Conservation (phyloP, 352 stramenopile species). For the Lagenidium giganteum region DNA sequence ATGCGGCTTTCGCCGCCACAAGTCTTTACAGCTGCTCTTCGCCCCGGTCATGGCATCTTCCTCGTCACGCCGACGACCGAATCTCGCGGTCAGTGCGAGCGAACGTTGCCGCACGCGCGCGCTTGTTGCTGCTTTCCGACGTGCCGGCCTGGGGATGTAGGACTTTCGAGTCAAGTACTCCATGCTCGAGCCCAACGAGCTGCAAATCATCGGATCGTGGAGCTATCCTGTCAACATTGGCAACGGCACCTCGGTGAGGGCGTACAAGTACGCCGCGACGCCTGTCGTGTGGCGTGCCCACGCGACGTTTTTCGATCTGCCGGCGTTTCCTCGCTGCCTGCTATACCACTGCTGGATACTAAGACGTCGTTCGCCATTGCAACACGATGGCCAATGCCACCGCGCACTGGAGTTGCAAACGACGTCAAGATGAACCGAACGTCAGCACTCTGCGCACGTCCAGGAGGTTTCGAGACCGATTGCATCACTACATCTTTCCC, state of each 20-base stretch:
- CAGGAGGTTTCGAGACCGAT: slow-evolving; percentile 6
- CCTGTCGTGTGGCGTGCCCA: slow-evolving; percentile 9
- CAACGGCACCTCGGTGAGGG: slow-evolving; percentile 6
- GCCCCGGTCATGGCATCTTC: no score
- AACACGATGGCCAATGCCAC: slow-evolving; percentile 3
- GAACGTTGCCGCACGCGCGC: no score
- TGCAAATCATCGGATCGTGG: slow-evolving; percentile 5
- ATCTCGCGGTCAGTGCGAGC: no score
- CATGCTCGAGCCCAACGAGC: neutral
- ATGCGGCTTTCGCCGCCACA: no score
- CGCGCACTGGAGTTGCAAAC: no score
- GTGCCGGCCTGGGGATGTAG: slow-evolving; percentile 6
- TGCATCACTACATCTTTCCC: slow-evolving; percentile 18
- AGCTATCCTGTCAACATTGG: slow-evolving; percentile 1
- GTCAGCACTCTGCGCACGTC: slow-evolving; percentile 3
- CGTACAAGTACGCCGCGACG: slow-evolving; percentile 18
- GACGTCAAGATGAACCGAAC: no score
- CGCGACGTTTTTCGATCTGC: slow-evolving; percentile 6
- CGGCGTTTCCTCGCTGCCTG: slow-evolving; percentile 6
- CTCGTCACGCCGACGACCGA: no score
- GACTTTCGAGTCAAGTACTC: neutral
- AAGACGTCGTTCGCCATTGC: slow-evolving; percentile 6
- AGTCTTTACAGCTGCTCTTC: no score
- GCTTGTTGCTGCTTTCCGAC: slow-evolving; percentile 10
- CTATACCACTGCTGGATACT: slow-evolving; percentile 3